Evolutionary conservation across 1,284 basidiomycete genomes (phyloP).

Genomic region (Trichosporon ovoides): DNA sequence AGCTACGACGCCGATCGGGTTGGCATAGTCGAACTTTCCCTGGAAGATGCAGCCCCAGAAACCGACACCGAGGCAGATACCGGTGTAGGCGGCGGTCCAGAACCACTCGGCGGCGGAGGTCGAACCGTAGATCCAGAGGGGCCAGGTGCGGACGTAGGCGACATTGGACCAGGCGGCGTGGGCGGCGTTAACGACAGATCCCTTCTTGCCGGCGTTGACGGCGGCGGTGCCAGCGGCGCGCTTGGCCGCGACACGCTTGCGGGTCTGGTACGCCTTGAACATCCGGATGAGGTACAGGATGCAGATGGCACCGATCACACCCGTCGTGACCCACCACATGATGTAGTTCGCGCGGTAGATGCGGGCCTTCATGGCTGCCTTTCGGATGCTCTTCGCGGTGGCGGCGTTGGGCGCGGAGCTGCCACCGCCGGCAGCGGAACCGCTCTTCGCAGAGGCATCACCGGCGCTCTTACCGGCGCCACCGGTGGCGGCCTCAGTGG

Average conservation of each 20-base stretch:
- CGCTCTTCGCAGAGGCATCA: background rate
- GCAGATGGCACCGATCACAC: conserved; percentile 9
- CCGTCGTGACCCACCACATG: conserved; percentile 15
- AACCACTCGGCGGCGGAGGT: conserved; percentile 13
- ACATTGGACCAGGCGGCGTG: conserved; percentile 10
- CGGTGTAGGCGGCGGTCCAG: conserved; percentile 17
- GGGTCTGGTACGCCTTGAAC: conserved; percentile 5
- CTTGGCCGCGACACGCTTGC: conserved; percentile 6
- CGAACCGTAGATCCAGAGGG: conserved; percentile 15
- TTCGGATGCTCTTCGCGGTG: background rate
- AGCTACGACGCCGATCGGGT: conserved; percentile 18
- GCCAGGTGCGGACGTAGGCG: conserved; percentile 16
- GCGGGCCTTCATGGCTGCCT: conserved; percentile 1
- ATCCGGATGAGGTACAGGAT: conserved; percentile 6
- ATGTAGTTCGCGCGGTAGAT: conserved; percentile 8
- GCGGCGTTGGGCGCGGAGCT: background rate
- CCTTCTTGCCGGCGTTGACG: background rate
- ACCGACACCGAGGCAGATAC: conserved; percentile 13
- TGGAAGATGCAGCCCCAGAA: conserved; percentile 12
- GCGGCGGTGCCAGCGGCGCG: background rate
- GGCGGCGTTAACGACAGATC: background rate
- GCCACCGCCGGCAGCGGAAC: too few species aligned
- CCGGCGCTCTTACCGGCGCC: conserved; percentile 1
- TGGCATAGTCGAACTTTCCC: conserved; percentile 16
- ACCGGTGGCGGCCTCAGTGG: background rate